A percentile compares a stretch with the other conserved stretches of the same genome.
Conservation (phyloP, 176 grass and related monocot genomes). For the Dactylis glomerata region DNA sequence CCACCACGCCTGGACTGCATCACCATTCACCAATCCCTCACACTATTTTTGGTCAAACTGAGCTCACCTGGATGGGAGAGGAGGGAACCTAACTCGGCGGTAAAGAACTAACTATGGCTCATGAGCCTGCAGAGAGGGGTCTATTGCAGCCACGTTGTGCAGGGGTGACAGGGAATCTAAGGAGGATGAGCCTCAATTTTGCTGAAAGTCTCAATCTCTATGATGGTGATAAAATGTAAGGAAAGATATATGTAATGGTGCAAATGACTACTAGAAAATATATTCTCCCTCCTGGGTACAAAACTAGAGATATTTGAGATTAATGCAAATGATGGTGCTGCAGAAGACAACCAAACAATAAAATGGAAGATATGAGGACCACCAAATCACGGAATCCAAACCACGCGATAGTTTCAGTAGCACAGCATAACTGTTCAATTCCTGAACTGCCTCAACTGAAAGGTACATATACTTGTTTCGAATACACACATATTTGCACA, state of each 20-base stretch:
- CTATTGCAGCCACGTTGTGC: not conserved
- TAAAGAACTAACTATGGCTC: not conserved
- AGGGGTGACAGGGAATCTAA: not conserved
- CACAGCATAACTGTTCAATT: not conserved
- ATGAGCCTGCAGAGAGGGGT: not conserved
- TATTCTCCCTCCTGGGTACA: not conserved
- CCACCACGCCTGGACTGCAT: not conserved
- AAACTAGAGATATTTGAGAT: not conserved
- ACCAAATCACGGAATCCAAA: too few species aligned
- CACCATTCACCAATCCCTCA: not conserved
- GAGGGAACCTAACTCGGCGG: not conserved
- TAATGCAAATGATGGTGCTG: not conserved
- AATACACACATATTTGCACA: not conserved
- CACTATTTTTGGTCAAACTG: not conserved
- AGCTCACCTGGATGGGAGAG: not conserved
- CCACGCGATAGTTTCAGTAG: not conserved
- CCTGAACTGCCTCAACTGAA: not conserved
- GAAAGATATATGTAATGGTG: not conserved
- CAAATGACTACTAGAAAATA: not conserved
- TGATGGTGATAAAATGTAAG: conserved; percentile 9
- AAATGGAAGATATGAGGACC: not conserved
- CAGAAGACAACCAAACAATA: not conserved
- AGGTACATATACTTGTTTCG: not conserved
- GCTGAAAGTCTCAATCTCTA: not conserved
- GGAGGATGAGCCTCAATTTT: conserved; percentile 5